These are phyloP conservation scores for Cornus florida DNA, from an alignment of 148 eudicot genomes.

Conservation along the genomic window DNA sequence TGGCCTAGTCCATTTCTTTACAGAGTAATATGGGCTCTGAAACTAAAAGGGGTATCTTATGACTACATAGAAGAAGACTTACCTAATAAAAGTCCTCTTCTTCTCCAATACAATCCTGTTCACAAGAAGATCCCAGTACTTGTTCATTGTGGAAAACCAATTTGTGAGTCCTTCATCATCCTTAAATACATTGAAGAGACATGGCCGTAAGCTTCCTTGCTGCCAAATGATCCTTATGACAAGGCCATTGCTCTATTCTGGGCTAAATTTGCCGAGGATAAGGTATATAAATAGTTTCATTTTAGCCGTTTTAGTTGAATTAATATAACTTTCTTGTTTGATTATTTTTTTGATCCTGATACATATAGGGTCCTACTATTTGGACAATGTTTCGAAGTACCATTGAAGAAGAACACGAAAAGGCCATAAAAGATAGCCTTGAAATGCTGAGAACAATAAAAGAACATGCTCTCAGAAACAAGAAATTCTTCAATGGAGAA, in stretches of 20 bases:
- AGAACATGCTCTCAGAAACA: slow-evolving; percentile 22
- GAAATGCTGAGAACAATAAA: slow-evolving; percentile 22
- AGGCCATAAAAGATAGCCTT: slow-evolving; percentile 21
- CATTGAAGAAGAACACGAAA: slow-evolving; percentile 23
- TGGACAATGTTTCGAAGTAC: slow-evolving; percentile 16
- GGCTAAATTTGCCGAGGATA: slow-evolving; percentile 28
- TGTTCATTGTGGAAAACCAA: slow-evolving; percentile 14
- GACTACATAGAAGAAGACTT: no score
- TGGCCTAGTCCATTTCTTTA: no score
- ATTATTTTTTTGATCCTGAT: not conserved
- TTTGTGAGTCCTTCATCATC: slow-evolving; percentile 7
- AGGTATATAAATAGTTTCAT: slow-evolving; percentile 11
- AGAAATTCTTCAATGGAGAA: slow-evolving; percentile 23
- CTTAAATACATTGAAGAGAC: slow-evolving; percentile 14
- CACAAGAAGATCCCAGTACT: no score
- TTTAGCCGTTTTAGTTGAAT: not conserved
- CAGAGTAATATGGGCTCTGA: no score
- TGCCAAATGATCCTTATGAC: slow-evolving; percentile 24
- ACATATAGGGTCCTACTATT: slow-evolving; percentile 10
- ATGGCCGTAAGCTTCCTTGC: slow-evolving; percentile 27
- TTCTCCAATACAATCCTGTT: no score
- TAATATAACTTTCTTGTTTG: not conserved
- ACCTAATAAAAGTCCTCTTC: no score
- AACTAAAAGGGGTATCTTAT: no score
- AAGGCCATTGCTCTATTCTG: slow-evolving; percentile 26